A percentile compares a stretch with the other conserved stretches of the same genome.
These are phyloP conservation scores for Podila epicladia DNA, from an alignment of 192 early-diverging fungal species.

Conservation along the genomic window DNA sequence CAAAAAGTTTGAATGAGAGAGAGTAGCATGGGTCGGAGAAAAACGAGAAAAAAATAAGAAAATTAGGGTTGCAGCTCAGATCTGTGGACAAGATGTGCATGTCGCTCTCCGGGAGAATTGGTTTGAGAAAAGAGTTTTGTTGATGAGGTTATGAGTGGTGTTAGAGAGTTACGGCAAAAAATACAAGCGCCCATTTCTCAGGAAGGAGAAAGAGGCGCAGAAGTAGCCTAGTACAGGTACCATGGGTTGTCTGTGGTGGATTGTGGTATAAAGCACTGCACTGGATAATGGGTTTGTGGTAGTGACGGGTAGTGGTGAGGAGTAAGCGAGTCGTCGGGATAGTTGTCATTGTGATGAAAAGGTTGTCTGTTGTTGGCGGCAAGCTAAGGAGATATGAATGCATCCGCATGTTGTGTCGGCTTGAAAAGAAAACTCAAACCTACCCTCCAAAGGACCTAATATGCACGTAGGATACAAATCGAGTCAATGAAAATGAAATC, in stretches of 20 bases:
- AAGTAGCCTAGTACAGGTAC: no score
- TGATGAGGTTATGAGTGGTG: no score
- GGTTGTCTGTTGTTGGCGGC: no score
- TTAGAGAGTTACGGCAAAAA: background rate
- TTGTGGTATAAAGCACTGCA: no score
- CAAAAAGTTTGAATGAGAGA: background rate
- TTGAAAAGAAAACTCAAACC: background rate
- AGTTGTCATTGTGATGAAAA: no score
- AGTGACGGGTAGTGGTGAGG: no score
- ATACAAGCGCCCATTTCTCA: conserved; percentile 2
- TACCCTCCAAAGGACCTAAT: conserved; percentile 48
- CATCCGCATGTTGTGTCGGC: no score
- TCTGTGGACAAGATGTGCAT: background rate
- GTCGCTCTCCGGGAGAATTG: background rate
- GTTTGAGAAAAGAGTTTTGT: background rate
- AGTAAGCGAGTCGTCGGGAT: no score
- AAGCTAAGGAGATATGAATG: no score
- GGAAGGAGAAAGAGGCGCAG: background rate
- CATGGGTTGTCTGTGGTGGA: no score
- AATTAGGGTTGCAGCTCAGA: conserved; percentile 5
- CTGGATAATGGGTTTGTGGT: no score
- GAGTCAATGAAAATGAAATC: background rate
- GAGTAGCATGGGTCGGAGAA: background rate
- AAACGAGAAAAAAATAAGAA: background rate
- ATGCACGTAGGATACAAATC: background rate